A percentile compares a stretch with the other conserved stretches of the same genome.
These are phyloP conservation scores for Metschnikowia aberdeeniae DNA, from an alignment of 805 yeast species.

Conservation along the genomic window DNA sequence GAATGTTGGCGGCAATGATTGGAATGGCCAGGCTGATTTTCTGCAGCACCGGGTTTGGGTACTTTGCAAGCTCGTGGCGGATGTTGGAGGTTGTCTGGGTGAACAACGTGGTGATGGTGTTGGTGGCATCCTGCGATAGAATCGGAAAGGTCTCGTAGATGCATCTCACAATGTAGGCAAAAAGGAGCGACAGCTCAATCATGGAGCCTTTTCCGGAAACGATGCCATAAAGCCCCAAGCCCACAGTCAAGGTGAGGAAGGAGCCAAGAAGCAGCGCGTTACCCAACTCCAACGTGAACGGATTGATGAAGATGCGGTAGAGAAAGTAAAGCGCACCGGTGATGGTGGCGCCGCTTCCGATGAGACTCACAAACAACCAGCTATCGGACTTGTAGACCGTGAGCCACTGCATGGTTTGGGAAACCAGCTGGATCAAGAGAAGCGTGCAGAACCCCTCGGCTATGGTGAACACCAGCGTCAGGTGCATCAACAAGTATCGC, in stretches of 20 bases:
- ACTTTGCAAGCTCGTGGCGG: conserved; percentile 31
- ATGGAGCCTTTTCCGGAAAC: conserved; percentile 81
- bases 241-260: conserved; percentile 67
- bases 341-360: conserved; percentile 69
- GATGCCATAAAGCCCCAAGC: conserved; percentile 79
- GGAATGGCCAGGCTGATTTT: conserved; percentile 32
- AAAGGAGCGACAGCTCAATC: conserved; percentile 80
- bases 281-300: conserved; percentile 61
- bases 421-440: conserved; percentile 86
- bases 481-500: conserved; percentile 65
- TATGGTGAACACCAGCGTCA: conserved; percentile 86
- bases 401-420: conserved; percentile 74
- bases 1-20: conserved; percentile 49
- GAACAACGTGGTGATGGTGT: conserved; percentile 29
- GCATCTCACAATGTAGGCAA: conserved; percentile 89
- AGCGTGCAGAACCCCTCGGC: conserved; percentile 92
- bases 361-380: conserved; percentile 72
- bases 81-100: conserved; percentile 33
- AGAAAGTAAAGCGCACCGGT: conserved; percentile 75
- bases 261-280: conserved; percentile 86
- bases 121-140: conserved; percentile 51
- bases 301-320: conserved; percentile 77
- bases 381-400: conserved; percentile 59
- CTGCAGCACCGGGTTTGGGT: conserved; percentile 32
- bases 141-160: conserved; percentile 91